Conservation (phyloP, 202 grass and related monocot species). For the Thinopyrum obtusiflorum region DNA sequence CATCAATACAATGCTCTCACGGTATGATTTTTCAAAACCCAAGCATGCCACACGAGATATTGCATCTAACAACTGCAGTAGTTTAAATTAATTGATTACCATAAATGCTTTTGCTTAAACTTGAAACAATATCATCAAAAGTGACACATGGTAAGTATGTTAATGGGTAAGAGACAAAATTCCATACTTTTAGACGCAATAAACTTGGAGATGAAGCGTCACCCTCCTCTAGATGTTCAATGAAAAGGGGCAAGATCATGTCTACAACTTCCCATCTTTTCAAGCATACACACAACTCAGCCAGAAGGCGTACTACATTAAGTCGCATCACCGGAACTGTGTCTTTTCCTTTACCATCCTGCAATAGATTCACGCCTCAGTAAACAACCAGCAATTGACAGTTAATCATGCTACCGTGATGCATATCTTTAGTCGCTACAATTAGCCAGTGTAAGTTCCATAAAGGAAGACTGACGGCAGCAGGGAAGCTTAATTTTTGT, state of each 20-base stretch:
- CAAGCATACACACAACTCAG: constrained; percentile 80
- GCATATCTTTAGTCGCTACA: constrained; percentile 24
- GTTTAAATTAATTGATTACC: constrained; percentile 32
- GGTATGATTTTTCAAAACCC: constrained; percentile 99
- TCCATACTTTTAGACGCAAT: constrained; percentile 81
- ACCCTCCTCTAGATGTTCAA: constrained; percentile 98
- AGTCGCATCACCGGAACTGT: constrained; percentile 75
- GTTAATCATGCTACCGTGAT: constrained; percentile 16
- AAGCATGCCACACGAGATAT: constrained; percentile 94
- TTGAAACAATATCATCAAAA: not conserved
- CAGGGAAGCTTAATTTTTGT: constrained; percentile 18
- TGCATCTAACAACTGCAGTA: constrained; percentile 82
- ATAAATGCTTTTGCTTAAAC: constrained; percentile 27
- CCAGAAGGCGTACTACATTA: constrained; percentile 89
- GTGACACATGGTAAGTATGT: constrained; percentile 10
- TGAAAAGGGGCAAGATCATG: constrained; percentile 98
- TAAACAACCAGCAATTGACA: constrained; percentile 19
- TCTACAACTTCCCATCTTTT: constrained; percentile 99
- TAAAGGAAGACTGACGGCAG: constrained; percentile 9
- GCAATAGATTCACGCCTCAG: constrained; percentile 35
- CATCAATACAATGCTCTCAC: constrained; percentile 98
- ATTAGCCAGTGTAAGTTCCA: constrained; percentile 18
- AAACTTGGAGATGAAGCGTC: constrained; percentile 89
- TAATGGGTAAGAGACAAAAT: constrained; percentile 37
- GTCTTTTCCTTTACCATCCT: constrained; percentile 95